These are phyloP conservation scores for Debaryomyces sp. DNA, from an alignment of 1,139 yeast species.

Conservation along the genomic window DNA sequence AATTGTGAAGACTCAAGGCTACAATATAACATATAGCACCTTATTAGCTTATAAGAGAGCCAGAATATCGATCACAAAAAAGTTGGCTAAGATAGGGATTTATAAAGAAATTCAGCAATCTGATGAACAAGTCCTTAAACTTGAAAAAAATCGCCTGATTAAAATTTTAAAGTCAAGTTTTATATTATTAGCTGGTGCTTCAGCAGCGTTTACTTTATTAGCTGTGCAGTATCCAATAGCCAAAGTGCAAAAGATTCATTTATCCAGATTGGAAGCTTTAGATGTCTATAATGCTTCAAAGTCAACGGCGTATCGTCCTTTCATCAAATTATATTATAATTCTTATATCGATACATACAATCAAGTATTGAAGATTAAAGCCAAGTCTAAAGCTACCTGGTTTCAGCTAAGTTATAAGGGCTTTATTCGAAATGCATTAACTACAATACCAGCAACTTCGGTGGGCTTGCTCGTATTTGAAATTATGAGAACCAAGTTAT, in stretches of 20 bases:
- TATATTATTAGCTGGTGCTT: conserved; percentile 83
- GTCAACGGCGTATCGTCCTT: conserved; percentile 29
- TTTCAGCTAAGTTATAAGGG: conserved; percentile 76
- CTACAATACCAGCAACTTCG: conserved; percentile 85
- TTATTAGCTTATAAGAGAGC: conserved; percentile 55
- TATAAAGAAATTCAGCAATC: conserved; percentile 26
- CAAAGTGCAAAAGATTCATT: conserved; percentile 78
- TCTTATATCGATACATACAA: conserved; percentile 74
- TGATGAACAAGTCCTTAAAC: conserved; percentile 30
- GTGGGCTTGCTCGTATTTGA: conserved; percentile 85
- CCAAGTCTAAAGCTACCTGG: conserved; percentile 59
- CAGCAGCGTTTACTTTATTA: conserved; percentile 78
- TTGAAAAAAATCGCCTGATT: conserved; percentile 46
- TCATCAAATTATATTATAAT: conserved; percentile 58
- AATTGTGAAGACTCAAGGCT: conserved; percentile 70
- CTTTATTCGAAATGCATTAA: conserved; percentile 67
- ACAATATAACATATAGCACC: conserved; percentile 58
- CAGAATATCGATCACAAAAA: conserved; percentile 25
- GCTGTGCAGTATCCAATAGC: conserved; percentile 82
- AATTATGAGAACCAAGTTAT: conserved; percentile 62
- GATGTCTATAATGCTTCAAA: conserved; percentile 62
- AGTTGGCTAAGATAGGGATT: conserved; percentile 24
- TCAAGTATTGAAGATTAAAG: conserved; percentile 58
- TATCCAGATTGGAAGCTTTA: conserved; percentile 75
- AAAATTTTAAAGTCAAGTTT: conserved; percentile 67